phyloP scores from a whole-genome alignment of 257 asterid genomes.

The Solanum chiquidenum region DNA sequence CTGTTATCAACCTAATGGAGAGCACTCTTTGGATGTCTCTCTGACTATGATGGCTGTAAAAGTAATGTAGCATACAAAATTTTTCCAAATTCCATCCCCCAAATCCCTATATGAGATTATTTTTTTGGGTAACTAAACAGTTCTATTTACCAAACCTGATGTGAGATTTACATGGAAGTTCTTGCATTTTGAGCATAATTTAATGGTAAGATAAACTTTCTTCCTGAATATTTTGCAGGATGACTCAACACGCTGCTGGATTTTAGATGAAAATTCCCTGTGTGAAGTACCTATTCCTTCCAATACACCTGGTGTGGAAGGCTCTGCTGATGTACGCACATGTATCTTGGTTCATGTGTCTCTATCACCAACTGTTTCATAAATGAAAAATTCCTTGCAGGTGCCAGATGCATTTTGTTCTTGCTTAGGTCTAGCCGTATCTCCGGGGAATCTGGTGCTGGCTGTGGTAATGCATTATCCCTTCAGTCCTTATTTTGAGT shows the following conservation, averaged over 20 bases:
- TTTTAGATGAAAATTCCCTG: conserved; percentile 33
- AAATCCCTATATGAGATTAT: neutral
- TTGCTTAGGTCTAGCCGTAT: conserved; percentile 85
- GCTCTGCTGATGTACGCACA: conserved; percentile 55
- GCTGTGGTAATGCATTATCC: conserved; percentile 55
- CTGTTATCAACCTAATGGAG: neutral
- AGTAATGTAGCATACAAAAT: neutral
- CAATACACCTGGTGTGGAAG: conserved; percentile 41
- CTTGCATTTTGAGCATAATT: neutral
- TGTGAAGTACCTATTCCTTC: conserved; percentile 57
- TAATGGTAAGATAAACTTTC: neutral
- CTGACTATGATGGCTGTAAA: neutral
- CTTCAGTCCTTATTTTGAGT: neutral
- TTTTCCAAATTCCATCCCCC: neutral
- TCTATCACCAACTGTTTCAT: neutral
- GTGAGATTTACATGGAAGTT: neutral
- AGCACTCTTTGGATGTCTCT: neutral
- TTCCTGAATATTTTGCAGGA: conserved; percentile 38
- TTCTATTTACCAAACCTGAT: neutral
- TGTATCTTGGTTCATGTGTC: conserved; percentile 3
- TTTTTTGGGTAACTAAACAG: neutral
- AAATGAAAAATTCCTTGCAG: conserved; percentile 26
- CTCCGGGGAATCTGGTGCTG: conserved; percentile 81
- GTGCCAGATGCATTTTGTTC: conserved; percentile 58
- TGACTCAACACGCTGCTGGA: conserved; percentile 65